Evolutionary conservation across 805 yeast species (phyloP), one percentile per base, ranked within the genome.

Genomic region (Kodamaea nitidulidarum): DNA sequence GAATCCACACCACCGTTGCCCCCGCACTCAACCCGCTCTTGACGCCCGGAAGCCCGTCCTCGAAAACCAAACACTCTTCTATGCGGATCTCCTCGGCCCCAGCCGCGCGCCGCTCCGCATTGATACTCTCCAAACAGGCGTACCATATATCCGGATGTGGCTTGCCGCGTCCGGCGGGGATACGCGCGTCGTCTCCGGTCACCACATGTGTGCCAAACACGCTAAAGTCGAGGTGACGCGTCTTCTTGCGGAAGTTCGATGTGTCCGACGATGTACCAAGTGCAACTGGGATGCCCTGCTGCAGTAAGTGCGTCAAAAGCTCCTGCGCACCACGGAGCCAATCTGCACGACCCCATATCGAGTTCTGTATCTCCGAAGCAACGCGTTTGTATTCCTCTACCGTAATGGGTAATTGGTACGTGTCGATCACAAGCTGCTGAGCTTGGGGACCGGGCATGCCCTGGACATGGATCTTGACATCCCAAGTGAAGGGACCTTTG

Each of bases 31-130:
- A 75, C 10, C 95, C 98, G 3, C 96, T 82, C 12, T 67, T 55
- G 15, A 91, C 91, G 2, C 99, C 99, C 0, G 96, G 90, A 32
- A 88, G 69, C 2, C 96, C 98, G 62, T 93, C 99, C 67, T 93
- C 98, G 60, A 93, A 93, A 2, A 93, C 84, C 22, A 93, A 60
- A 52, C 95, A 85, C 52, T 93, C 96, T 22, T 78, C 80, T 3
- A 91, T 84, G 39, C 58, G 52, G 43, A 91, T 83, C 25, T 63
- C 64, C 1, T 58, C 67, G 17, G 64, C 56, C 2, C 71, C 75
- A 2, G 60, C 51, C 2, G 56, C 58, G 9, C 55, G 50, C 36
- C 80, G 71, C 32, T 76, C 75, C 15, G 55, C 51, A 57, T 93
- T 93, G 39, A 93, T 51, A 10, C 81, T 73, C 14, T 70, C 76